These are phyloP conservation scores for Stagonosporopsis tanaceti DNA, from an alignment of 2,329 filamentous ascomycete species.

Conservation along the genomic window DNA sequence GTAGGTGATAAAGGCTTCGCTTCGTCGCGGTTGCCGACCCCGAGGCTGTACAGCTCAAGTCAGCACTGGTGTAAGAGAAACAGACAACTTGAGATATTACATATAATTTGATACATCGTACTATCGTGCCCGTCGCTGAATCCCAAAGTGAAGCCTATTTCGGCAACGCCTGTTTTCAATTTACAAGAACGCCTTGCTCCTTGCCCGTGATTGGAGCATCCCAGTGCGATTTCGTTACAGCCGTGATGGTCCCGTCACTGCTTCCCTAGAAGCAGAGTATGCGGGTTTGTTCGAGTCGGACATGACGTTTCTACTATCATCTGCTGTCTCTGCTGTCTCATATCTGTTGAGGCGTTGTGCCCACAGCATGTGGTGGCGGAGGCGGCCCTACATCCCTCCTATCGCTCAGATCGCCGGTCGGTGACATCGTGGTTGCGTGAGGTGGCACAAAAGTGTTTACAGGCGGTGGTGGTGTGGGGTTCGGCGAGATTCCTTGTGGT, in stretches of 20 bases:
- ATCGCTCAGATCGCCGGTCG: constrained; percentile 42
- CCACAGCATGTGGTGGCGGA: constrained; percentile 41
- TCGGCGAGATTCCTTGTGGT: constrained; percentile 39
- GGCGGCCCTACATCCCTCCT: constrained; percentile 34
- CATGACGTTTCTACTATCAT: neutral
- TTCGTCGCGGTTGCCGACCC: neutral
- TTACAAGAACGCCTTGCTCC: constrained; percentile 21
- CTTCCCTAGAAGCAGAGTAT: constrained; percentile 7
- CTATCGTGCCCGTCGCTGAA: neutral
- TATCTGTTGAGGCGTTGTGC: constrained; percentile 41
- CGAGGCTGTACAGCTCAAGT: neutral
- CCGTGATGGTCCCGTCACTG: constrained; percentile 15
- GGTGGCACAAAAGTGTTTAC: constrained; percentile 23
- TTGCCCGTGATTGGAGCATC: constrained; percentile 8
- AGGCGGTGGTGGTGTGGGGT: constrained; percentile 42
- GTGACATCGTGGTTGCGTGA: constrained; percentile 21
- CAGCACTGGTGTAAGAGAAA: neutral
- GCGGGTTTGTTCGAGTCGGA: constrained; percentile 7
- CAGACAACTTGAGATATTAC: constrained; percentile 5
- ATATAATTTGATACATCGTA: constrained; percentile 15
- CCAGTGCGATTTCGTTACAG: constrained; percentile 20
- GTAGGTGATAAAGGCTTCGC: no score
- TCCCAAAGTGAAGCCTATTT: constrained; percentile 4
- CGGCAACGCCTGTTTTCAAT: constrained; percentile 4
- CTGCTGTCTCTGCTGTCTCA: constrained; percentile 13